Conservation (phyloP, 2,329 filamentous ascomycete species). For the Talaromyces amestolkiae region DNA sequence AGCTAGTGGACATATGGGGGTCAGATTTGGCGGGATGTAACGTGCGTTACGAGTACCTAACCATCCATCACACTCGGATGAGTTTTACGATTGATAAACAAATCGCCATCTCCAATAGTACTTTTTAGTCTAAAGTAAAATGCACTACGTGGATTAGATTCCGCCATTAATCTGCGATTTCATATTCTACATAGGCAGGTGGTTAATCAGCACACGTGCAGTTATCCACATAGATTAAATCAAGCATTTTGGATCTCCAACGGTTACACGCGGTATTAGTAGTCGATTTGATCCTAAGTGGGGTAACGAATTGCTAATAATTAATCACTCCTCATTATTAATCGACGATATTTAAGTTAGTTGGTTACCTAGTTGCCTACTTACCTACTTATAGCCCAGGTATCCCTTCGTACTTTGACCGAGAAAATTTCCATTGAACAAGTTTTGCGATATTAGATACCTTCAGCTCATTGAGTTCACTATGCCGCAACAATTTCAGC, state of each 20-base stretch:
- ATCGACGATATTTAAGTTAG: neutral
- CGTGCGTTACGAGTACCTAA: too few relatives aligned
- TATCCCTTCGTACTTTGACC: neutral
- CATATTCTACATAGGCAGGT: too few relatives aligned
- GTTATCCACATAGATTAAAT: too few relatives aligned
- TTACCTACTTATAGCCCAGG: neutral
- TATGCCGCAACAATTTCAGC: slow-evolving; percentile 1
- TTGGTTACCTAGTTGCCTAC: neutral
- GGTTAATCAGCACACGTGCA: too few relatives aligned
- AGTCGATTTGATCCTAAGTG: neutral
- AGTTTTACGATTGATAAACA: too few relatives aligned
- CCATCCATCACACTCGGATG: too few relatives aligned
- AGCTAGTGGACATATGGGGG: too few relatives aligned
- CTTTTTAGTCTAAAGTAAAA: too few relatives aligned
- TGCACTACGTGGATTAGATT: too few relatives aligned
- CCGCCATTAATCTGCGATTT: too few relatives aligned
- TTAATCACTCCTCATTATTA: neutral
- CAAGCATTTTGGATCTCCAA: neutral
- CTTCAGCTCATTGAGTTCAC: neutral
- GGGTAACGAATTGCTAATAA: slow-evolving; percentile 1
- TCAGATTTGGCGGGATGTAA: too few relatives aligned
- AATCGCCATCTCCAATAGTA: too few relatives aligned
- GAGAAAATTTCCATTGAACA: neutral
- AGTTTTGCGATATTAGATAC: neutral
- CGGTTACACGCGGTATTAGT: neutral